These are phyloP conservation scores for Mycena venus DNA, from an alignment of 768 basidiomycete species.

Conservation along the genomic window DNA sequence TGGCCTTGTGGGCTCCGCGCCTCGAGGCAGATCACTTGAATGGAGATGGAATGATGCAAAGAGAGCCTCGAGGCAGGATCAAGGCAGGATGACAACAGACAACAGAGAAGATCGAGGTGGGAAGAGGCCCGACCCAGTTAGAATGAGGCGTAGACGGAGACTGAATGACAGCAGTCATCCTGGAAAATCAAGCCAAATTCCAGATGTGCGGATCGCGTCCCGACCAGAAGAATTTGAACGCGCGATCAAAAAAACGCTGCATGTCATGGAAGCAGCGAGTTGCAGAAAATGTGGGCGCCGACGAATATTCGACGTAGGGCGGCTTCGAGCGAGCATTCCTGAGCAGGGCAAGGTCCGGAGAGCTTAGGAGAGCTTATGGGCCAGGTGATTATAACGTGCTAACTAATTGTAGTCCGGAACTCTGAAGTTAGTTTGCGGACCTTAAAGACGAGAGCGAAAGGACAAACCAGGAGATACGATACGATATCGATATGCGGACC, in stretches of 20 bases:
- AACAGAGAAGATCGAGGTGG: neutral
- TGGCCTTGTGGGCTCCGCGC: conserved; percentile 26
- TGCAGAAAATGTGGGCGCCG: neutral
- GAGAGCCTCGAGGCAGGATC: conserved; percentile 19
- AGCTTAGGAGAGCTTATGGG: no score
- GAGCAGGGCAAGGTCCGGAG: no score
- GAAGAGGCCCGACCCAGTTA: neutral
- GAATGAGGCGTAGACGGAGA: neutral
- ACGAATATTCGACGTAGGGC: neutral
- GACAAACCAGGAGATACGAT: no score
- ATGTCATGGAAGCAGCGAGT: neutral
- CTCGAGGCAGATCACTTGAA: conserved; percentile 24
- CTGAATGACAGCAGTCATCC: no score
- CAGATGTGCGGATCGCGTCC: conserved; percentile 9
- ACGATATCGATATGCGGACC: no score
- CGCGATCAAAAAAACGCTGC: neutral
- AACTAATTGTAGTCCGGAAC: no score
- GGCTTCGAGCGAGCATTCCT: no score
- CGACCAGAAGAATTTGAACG: neutral
- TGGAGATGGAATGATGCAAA: conserved; percentile 12
- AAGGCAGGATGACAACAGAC: neutral
- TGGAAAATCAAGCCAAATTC: neutral
- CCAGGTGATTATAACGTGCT: no score
- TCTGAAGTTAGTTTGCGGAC: no score
- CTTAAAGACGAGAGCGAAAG: no score